Percentiles rank a stretch among this genome's conserved stretches.
phyloP scores from a whole-genome alignment of 2,329 filamentous ascomycete species.

The Penicillium griseofulvum region DNA sequence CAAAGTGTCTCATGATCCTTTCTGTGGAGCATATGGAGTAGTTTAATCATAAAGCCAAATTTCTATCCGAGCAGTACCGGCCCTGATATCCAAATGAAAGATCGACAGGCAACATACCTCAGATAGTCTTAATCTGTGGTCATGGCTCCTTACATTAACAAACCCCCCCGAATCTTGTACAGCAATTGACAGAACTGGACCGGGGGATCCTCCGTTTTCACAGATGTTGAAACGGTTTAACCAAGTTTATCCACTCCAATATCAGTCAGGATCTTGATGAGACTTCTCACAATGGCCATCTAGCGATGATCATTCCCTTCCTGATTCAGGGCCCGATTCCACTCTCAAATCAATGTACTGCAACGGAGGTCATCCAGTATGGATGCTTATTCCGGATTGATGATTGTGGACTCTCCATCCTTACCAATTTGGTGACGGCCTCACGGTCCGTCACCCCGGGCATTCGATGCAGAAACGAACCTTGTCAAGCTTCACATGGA shows the following conservation, averaged over 20 bases:
- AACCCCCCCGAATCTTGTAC: not conserved
- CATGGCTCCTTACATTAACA: not conserved
- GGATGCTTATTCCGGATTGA: slow-evolving; percentile 11
- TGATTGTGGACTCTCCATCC: slow-evolving; percentile 2
- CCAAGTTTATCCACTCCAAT: slow-evolving; percentile 2
- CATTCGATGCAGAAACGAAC: slow-evolving; percentile 8
- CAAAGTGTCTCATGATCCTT: slow-evolving; percentile 10
- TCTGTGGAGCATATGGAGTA: not conserved
- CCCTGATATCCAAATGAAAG: not conserved
- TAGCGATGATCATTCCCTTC: slow-evolving; percentile 18
- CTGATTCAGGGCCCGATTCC: slow-evolving; percentile 13
- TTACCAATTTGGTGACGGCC: slow-evolving; percentile 19
- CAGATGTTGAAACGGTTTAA: slow-evolving; percentile 12
- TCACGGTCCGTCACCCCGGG: slow-evolving; percentile 13
- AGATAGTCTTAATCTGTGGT: not conserved
- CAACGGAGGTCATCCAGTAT: slow-evolving; percentile 13
- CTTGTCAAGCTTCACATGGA: slow-evolving; percentile 4
- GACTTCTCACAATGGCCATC: not conserved
- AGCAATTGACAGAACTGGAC: slow-evolving; percentile 2
- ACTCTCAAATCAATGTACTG: slow-evolving; percentile 15
- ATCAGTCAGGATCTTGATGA: slow-evolving; percentile 4
- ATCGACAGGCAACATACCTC: not conserved
- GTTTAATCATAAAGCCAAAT: not conserved
- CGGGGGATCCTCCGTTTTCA: slow-evolving; percentile 12
- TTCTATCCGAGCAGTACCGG: not conserved